A percentile compares a stretch with the other conserved stretches of the same genome.
phyloP scores from a whole-genome alignment of 2,329 filamentous ascomycete species.

The Helicocarpus griseus region DNA sequence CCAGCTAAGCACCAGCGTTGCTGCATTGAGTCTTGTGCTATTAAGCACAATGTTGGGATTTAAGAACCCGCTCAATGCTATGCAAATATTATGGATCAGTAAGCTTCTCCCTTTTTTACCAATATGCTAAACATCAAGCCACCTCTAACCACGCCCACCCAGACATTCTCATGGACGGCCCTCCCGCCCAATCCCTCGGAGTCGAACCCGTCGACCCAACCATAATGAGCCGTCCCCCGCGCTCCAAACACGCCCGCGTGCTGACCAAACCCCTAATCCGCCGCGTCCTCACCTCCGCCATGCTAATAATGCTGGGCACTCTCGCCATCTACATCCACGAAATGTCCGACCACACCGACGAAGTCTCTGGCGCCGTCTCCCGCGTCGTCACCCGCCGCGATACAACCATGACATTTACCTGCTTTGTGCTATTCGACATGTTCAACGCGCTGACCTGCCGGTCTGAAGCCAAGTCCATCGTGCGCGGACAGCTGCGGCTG shows the following conservation, averaged over 20 bases:
- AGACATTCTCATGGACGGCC: conserved; percentile 99
- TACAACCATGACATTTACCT: conserved; percentile 98
- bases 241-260: conserved; percentile 77
- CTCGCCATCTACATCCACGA: conserved; percentile 85
- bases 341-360: conserved; percentile 63
- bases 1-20: conserved; percentile 93
- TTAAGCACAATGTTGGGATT: conserved; percentile 88
- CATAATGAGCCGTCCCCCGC: conserved; percentile 84
- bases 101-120: conserved; percentile 34
- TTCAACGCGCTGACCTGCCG: conserved; percentile 94
- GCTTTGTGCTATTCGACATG: conserved; percentile 99
- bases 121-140: not conserved
- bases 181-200: conserved; percentile 90
- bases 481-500: conserved; percentile 73
- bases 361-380: conserved; percentile 30
- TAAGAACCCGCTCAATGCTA: conserved; percentile 91
- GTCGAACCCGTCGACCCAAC: conserved; percentile 91
- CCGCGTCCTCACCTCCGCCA: conserved; percentile 76
- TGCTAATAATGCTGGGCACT: conserved; percentile 86
- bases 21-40: conserved; percentile 81
- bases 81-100: conserved; percentile 99
- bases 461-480: conserved; percentile 78
- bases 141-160: conserved; percentile 2
- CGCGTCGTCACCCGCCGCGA: conserved; percentile 78
- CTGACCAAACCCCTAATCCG: conserved; percentile 75